phyloP scores from a whole-genome alignment of 345 rosid genomes.

The Gossypium raimondii region DNA sequence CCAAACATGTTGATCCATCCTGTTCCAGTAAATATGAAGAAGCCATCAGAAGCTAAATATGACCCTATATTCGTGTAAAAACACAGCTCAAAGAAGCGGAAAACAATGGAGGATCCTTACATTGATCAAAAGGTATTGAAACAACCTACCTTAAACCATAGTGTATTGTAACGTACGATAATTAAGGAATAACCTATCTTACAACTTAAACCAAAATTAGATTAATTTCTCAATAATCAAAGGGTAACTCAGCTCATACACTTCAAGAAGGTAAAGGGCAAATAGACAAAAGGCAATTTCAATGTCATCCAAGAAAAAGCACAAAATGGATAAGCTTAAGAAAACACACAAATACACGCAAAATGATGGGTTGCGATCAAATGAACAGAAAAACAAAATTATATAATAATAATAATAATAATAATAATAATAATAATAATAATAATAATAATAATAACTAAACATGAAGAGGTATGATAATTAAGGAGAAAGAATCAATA shows the following conservation, averaged over 20 bases:
- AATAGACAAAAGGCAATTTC: not conserved
- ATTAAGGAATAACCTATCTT: slow-evolving; percentile 38
- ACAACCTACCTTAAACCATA: slow-evolving; percentile 33
- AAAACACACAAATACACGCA: no score
- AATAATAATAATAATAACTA: no score
- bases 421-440: no score
- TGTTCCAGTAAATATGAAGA: slow-evolving; percentile 28
- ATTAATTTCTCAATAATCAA: not conserved
- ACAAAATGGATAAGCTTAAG: not conserved
- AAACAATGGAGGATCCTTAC: slow-evolving; percentile 23
- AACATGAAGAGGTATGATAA: not conserved
- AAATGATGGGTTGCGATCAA: not conserved
- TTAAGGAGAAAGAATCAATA: not conserved
- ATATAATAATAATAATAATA: not conserved
- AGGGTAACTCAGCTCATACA: slow-evolving; percentile 3
- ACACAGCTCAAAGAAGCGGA: not conserved
- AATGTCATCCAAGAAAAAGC: not conserved
- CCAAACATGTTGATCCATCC: slow-evolving; percentile 52
- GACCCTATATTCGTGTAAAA: not conserved
- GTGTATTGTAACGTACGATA: slow-evolving; percentile 41
- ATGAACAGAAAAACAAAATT: not conserved
- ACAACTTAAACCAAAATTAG: not conserved
- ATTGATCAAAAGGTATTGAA: slow-evolving; percentile 35
- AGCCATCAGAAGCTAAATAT: slow-evolving; percentile 16
- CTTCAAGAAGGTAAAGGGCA: not conserved